Conservation (phyloP, 345 rosid species). For the Rhodomyrtus tomentosa region DNA sequence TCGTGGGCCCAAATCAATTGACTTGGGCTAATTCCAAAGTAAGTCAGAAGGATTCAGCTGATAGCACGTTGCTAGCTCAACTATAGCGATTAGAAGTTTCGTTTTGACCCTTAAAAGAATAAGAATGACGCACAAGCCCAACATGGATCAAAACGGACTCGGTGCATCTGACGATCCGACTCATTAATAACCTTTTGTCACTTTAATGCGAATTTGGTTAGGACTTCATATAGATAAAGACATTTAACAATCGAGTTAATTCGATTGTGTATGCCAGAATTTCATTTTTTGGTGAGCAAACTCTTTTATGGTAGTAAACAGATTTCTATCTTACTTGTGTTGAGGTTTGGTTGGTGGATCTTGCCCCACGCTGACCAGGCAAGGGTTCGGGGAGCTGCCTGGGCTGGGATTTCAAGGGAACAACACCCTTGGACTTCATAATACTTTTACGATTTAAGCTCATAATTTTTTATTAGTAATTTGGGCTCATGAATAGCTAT, state of each 20-base stretch:
- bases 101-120: not conserved
- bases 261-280: not conserved
- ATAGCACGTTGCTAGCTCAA: not conserved
- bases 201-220: not conserved
- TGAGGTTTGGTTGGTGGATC: too few species aligned
- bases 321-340: not conserved
- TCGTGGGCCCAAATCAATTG: too few species aligned
- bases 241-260: not conserved
- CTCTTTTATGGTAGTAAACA: not conserved
- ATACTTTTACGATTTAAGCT: too few species aligned
- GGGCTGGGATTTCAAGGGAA: too few species aligned
- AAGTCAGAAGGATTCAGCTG: not conserved
- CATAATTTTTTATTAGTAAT: too few species aligned
- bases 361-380: too few species aligned
- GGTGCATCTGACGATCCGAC: not conserved
- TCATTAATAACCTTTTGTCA: not conserved
- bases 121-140: not conserved
- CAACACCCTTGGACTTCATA: too few species aligned
- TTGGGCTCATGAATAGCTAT: too few species aligned
- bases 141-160: not conserved
- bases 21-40: not conserved
- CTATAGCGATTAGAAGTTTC: not conserved
- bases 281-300: not conserved
- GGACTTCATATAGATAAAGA: not conserved
- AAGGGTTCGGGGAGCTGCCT: too few species aligned